These are phyloP conservation scores for Pterulicium gracile DNA, from an alignment of 1,284 basidiomycete genomes.

Conservation along the genomic window DNA sequence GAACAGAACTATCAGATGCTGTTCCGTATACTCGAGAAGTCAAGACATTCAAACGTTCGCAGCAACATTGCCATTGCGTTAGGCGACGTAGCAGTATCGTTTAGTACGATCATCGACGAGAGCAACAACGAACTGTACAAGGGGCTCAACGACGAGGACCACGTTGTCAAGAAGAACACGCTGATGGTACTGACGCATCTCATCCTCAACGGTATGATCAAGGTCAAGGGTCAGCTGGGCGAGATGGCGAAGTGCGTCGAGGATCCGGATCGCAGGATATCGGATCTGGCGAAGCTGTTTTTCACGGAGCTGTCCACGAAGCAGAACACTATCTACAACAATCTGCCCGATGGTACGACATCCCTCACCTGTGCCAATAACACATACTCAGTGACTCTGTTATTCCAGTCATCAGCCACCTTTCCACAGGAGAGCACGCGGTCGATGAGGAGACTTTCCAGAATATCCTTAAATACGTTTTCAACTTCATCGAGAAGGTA, in stretches of 20 bases:
- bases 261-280: slow-evolving; percentile 83
- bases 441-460: slow-evolving; percentile 91
- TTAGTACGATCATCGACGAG: slow-evolving; percentile 94
- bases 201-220: slow-evolving; percentile 98
- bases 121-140: slow-evolving; percentile 94
- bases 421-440: slow-evolving; percentile 88
- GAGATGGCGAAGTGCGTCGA: slow-evolving; percentile 99
- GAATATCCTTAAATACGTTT: slow-evolving; percentile 91
- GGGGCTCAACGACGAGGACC: slow-evolving; percentile 78
- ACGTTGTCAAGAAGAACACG: slow-evolving; percentile 97
- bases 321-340: slow-evolving; percentile 99
- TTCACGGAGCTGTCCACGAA: slow-evolving; percentile 96
- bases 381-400: slow-evolving; percentile 7
- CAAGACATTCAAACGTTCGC: slow-evolving; percentile 80
- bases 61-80: slow-evolving; percentile 96
- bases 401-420: slow-evolving; percentile 76
- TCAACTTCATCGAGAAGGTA: slow-evolving; percentile 94
- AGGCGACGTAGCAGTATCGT: slow-evolving; percentile 94
- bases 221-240: slow-evolving; percentile 97
- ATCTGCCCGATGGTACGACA: slow-evolving; percentile 75
- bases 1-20: slow-evolving; percentile 82
- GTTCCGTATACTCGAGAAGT: slow-evolving; percentile 90
- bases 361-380: background rate
- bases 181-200: slow-evolving; percentile 98
- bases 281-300: slow-evolving; percentile 93